phyloP scores from a whole-genome alignment of 2,329 filamentous ascomycete genomes.

The Chaetomium sp. region DNA sequence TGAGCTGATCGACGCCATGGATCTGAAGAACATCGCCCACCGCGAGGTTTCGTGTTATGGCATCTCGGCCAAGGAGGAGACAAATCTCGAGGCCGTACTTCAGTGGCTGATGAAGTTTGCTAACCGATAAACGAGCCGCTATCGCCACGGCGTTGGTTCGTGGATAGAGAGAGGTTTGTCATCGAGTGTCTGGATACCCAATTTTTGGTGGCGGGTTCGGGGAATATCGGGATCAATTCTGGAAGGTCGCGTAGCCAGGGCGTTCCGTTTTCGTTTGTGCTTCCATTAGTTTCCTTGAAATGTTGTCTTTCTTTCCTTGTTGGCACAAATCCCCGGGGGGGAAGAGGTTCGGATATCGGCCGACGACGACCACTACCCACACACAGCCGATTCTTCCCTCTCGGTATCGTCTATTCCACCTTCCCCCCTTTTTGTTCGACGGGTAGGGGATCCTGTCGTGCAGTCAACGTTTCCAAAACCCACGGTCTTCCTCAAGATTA shows the following conservation, averaged over 20 bases:
- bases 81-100: conserved; percentile 92
- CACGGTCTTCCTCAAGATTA: conserved; percentile 2
- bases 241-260: background rate
- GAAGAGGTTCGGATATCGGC: conserved; percentile 22
- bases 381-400: background rate
- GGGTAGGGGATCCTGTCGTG: background rate
- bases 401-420: background rate
- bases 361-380: conserved; percentile 23
- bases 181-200: conserved; percentile 11
- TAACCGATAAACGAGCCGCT: conserved; percentile 50
- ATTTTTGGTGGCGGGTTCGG: conserved; percentile 1
- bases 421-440: too few species aligned
- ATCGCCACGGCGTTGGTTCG: too few species aligned
- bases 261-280: background rate
- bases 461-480: background rate
- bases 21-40: conserved; percentile 80
- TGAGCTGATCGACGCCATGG: conserved; percentile 86
- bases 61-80: conserved; percentile 98
- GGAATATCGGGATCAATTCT: background rate
- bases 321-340: conserved; percentile 7
- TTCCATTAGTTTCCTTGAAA: background rate
- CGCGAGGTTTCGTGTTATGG: conserved; percentile 98
- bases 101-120: conserved; percentile 93
- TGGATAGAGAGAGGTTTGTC: conserved; percentile 3
- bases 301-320: conserved; percentile 1